Evolutionary conservation across 805 yeast genomes (phyloP), one percentile per base, ranked within the genome.

Genomic region (Blastobotrys muscicola): DNA sequence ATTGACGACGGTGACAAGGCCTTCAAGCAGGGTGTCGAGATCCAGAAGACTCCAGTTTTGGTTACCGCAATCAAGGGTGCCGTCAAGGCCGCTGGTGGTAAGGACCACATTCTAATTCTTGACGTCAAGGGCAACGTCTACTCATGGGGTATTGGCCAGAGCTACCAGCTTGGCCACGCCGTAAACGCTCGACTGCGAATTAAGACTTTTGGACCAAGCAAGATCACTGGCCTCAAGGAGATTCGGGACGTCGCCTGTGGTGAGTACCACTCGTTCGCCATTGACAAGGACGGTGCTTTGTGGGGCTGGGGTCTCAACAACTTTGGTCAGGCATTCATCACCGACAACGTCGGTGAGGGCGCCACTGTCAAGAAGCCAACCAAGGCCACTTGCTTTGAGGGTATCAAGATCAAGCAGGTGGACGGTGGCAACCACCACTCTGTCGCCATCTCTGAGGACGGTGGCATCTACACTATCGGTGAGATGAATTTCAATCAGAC

Each of bases 141-240:
- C 58, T 89, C 97, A 0, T 92, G 98, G 98, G 99, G 99, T 52
- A 84, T 85, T 60, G 96, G 97, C 20, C 94, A 89, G 56, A 94
- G 85, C 57, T 78, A 71, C 64, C 97, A 92, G 67, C 71, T 92
- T 51, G 99, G 97, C 15, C 76, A 95, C 57, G 80, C 80, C 56
- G 78, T 89, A 16, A 50, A 56, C 36, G 35, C 57, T 8, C 41
- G 52, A 8, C 52, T 60, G 40, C 53, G 65, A 30, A 54, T 59
- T 7, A 57, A 52, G 45, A 56, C 58, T 0, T 43, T 58, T 80
- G 64, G 97, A 78, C 65, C 84, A 85, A 65, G 85, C 80, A 52
- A 74, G 83, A 64, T 73, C 72, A 80, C 89, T 58, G 94, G 95
- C 0, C 71, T 92, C 48, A 81, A 77, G 54, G 78, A 85, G 52